Conservation (phyloP, 2,329 filamentous ascomycete genomes). For the Zasmidium angulare region DNA sequence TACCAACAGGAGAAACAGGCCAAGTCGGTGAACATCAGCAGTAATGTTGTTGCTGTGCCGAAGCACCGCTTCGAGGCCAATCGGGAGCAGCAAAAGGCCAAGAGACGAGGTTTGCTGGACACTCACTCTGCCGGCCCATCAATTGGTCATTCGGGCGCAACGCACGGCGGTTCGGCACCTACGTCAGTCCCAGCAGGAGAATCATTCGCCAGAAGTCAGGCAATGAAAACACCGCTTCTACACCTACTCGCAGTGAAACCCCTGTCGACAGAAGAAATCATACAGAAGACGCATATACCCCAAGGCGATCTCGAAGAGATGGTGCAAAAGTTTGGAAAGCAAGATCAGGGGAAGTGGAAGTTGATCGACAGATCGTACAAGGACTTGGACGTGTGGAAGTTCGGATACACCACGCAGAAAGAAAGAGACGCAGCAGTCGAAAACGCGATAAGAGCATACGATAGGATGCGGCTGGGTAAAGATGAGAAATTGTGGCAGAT, state of each 20-base stretch:
- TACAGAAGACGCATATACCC: slow-evolving; percentile 48
- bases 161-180: slow-evolving; percentile 28
- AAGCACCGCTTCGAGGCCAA: slow-evolving; percentile 34
- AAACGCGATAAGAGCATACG: slow-evolving; percentile 62
- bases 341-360: slow-evolving; percentile 52
- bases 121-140: slow-evolving; percentile 42
- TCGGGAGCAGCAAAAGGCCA: slow-evolving; percentile 27
- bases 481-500: slow-evolving; percentile 63
- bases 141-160: slow-evolving; percentile 38
- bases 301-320: slow-evolving; percentile 49
- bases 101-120: slow-evolving; percentile 23
- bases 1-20: slow-evolving; percentile 62
- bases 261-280: slow-evolving; percentile 48
- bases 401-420: slow-evolving; percentile 56
- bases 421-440: slow-evolving; percentile 62
- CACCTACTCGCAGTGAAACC: slow-evolving; percentile 57
- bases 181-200: slow-evolving; percentile 43
- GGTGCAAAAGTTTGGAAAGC: slow-evolving; percentile 53
- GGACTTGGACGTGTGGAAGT: slow-evolving; percentile 62
- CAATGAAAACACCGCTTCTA: slow-evolving; percentile 47
- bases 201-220: slow-evolving; percentile 36
- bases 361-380: slow-evolving; percentile 60
- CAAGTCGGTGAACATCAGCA: slow-evolving; percentile 42
- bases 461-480: slow-evolving; percentile 59
- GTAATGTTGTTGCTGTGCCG: slow-evolving; percentile 37